These are phyloP conservation scores for Imleria badia DNA, from an alignment of 768 basidiomycete species.

Conservation along the genomic window DNA sequence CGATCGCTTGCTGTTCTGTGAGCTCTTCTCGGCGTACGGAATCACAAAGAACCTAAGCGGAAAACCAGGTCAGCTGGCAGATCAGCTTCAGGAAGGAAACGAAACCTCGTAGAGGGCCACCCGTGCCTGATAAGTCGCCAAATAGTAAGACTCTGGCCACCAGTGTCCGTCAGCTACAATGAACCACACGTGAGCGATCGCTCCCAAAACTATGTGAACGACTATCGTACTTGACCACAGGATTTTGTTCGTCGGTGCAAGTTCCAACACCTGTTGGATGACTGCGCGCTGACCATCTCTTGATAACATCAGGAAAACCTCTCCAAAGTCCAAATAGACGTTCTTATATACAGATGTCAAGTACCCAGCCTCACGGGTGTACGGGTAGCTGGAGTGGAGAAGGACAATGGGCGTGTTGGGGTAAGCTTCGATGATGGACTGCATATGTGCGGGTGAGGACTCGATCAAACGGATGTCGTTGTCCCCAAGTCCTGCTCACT, in stretches of 20 bases:
- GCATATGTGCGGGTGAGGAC: constrained; percentile 65
- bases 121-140: constrained; percentile 65
- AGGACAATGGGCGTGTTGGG: constrained; percentile 63
- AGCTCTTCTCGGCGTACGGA: constrained; percentile 50
- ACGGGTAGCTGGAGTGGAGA: constrained; percentile 78
- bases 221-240: constrained; percentile 70
- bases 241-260: constrained; percentile 75
- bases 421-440: constrained; percentile 63
- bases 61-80: constrained; percentile 56
- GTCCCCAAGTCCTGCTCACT: constrained; percentile 57
- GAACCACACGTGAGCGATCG: background rate
- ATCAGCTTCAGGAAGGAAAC: background rate
- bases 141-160: constrained; percentile 79
- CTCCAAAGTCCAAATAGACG: constrained; percentile 79
- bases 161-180: constrained; percentile 30
- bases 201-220: too few relatives aligned
- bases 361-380: constrained; percentile 76
- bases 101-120: constrained; percentile 58
- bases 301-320: constrained; percentile 71
- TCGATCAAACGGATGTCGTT: constrained; percentile 59
- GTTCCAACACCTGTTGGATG: constrained; percentile 64
- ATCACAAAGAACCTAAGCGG: constrained; percentile 53
- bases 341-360: constrained; percentile 69
- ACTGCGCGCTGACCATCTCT: constrained; percentile 58
- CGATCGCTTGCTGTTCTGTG: constrained; percentile 51